Evolutionary conservation across 2,329 filamentous ascomycete genomes (phyloP), one percentile per base, ranked within the genome.

Genomic region (Scedosporium dehoogii): DNA sequence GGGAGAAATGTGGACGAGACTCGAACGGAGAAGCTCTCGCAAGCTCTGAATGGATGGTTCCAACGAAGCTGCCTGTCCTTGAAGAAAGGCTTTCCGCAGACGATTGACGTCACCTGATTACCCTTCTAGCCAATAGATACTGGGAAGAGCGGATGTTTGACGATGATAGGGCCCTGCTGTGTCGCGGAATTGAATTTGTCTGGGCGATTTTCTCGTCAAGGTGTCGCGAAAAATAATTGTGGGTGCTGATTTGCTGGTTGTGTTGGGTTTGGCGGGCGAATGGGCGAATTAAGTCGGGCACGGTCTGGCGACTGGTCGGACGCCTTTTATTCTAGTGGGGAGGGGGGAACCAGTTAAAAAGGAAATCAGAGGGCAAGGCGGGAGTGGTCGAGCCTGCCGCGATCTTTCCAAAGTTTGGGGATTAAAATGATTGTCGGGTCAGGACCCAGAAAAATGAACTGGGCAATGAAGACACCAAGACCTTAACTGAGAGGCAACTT

Each of bases 51-150:
- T 53, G 14, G 25, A 46, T 25, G 42, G 14, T 25, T 16, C n/a
- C 42, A 44, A 48, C 14, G 21, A 53, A 38, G 55, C 16, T 55
- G 42, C 44, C 25, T 25, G 29, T 29, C 41, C 14, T 51, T n/a
- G 41, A 51, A 12, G 14, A 7, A 12, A 21, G 21, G 59, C n/a
- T 9, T 56, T 61, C 48, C 59, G 59, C 59, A 61, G 59, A n/a
- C 59, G 55, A 44, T 61, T 61, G 59, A n/a, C 59, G 59, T 61
- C 59, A 61, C 46, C 59, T 61, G 59, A 61, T 44, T 56, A 42
- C 12, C 3, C 6, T 27, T 6, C 25, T 18, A 53, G 27, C 44
- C 59, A 60, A 60, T 51, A 14, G 59, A 18, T 14, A 33, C 16
- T 16, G n/a, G 33, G 48, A 53, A n/a, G 25, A 23, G 44, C 14